phyloP scores from a whole-genome alignment of 129 eudicot genomes.

The Smallanthus sonchifolius region DNA sequence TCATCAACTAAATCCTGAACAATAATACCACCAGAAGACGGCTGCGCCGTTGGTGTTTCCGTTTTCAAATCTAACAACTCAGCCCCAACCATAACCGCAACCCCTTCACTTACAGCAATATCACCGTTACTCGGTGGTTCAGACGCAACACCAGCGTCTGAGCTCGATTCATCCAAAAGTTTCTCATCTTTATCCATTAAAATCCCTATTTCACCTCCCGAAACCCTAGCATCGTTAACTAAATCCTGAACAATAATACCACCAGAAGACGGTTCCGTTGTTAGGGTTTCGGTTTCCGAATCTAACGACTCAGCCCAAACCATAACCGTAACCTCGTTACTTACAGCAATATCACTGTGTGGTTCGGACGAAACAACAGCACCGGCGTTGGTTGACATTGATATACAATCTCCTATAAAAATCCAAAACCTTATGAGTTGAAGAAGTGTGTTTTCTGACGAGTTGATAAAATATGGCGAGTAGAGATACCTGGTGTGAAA shows the following conservation, averaged over 20 bases:
- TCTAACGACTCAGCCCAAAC: neutral
- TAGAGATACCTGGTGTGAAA: slow-evolving; percentile 18
- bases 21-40: neutral
- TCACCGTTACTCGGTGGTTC: neutral
- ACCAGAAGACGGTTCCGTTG: slow-evolving; percentile 1
- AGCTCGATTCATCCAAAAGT: neutral
- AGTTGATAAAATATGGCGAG: neutral
- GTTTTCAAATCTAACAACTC: slow-evolving; percentile 5
- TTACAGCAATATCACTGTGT: neutral
- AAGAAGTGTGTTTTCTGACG: neutral
- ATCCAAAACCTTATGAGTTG: neutral
- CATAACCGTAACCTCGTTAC: neutral
- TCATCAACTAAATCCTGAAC: neutral
- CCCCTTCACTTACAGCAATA: neutral
- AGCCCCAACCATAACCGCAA: neutral
- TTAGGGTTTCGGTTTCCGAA: slow-evolving; percentile 20
- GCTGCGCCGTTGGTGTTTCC: slow-evolving; percentile 18
- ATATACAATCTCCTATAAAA: neutral
- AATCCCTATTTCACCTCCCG: too few relatives aligned
- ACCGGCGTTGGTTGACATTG: slow-evolving; percentile 15
- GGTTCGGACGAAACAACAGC: slow-evolving; percentile 1
- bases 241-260: neutral
- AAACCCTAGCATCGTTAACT: too few relatives aligned
- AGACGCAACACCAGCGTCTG: neutral
- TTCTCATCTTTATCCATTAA: too few relatives aligned